These are phyloP conservation scores for Stagonosporopsis vannaccii DNA, from an alignment of 2,329 filamentous ascomycete genomes.

Conservation along the genomic window DNA sequence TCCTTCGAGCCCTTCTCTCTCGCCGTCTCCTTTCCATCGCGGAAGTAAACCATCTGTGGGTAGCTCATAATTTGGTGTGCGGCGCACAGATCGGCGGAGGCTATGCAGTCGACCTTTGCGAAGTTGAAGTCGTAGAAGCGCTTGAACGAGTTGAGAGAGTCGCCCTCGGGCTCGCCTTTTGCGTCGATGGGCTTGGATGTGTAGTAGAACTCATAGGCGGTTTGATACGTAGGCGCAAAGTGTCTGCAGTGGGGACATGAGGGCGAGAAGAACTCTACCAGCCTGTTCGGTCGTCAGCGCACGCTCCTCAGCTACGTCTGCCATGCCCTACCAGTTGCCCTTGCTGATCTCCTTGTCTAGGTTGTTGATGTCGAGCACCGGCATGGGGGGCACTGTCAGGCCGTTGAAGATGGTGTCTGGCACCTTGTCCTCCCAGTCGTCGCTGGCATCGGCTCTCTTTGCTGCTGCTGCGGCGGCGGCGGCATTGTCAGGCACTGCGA, in stretches of 20 bases:
- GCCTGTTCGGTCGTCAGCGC: conserved; percentile 27
- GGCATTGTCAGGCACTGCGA: conserved; percentile 30
- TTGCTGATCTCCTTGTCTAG: conserved; percentile 66
- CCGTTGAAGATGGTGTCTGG: conserved; percentile 69
- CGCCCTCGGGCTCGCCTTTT: conserved; percentile 56
- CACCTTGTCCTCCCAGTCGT: conserved; percentile 39
- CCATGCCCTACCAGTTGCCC: conserved; percentile 68
- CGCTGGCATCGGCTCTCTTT: conserved; percentile 26
- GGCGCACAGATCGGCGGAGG: conserved; percentile 78
- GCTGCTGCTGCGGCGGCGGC: conserved; percentile 10
- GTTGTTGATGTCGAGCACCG: conserved; percentile 65
- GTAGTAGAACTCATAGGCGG: conserved; percentile 93
- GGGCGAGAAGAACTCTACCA: conserved; percentile 61
- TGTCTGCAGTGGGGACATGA: conserved; percentile 74
- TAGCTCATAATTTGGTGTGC: conserved; percentile 72
- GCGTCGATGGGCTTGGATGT: conserved; percentile 75
- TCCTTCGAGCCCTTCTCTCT: conserved; percentile 71
- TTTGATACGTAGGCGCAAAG: conserved; percentile 87
- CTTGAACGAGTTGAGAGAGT: conserved; percentile 72
- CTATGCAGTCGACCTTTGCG: conserved; percentile 83
- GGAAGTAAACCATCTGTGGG: conserved; percentile 80
- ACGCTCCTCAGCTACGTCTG: too few species aligned
- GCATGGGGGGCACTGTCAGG: conserved; percentile 69
- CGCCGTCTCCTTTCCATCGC: conserved; percentile 74
- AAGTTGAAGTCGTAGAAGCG: conserved; percentile 91